These are phyloP conservation scores for Salmacisia buchloeana DNA, from an alignment of 1,284 basidiomycete species.

Conservation along the genomic window DNA sequence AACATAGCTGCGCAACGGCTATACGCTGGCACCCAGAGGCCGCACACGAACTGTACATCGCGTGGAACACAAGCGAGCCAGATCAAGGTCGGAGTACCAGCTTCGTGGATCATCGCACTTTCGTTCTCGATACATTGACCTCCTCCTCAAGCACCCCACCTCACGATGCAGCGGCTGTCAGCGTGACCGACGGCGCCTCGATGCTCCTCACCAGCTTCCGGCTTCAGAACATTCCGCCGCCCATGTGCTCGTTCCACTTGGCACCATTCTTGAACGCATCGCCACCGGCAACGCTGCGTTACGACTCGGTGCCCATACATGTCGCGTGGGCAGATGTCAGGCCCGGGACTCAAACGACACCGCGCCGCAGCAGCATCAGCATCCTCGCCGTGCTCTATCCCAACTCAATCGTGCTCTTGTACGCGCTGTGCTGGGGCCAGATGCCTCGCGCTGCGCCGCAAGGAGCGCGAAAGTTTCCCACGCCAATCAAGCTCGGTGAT, in stretches of 20 bases:
- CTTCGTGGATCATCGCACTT: slow-evolving; percentile 61
- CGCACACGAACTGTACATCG: slow-evolving; percentile 63
- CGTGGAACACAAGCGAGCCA: neutral
- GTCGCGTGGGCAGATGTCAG: slow-evolving; percentile 63
- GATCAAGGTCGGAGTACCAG: slow-evolving; percentile 31
- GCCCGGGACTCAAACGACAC: slow-evolving; percentile 55
- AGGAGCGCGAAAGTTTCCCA: slow-evolving; percentile 21
- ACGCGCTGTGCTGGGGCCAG: slow-evolving; percentile 53
- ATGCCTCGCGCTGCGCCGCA: slow-evolving; percentile 3
- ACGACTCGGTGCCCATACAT: slow-evolving; percentile 32
- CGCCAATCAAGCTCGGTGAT: slow-evolving; percentile 19
- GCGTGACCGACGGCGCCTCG: slow-evolving; percentile 81
- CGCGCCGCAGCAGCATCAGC: slow-evolving; percentile 51
- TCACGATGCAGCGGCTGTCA: slow-evolving; percentile 74
- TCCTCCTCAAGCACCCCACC: slow-evolving; percentile 60
- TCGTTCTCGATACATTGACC: slow-evolving; percentile 50
- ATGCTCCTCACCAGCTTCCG: slow-evolving; percentile 86
- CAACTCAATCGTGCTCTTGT: slow-evolving; percentile 57
- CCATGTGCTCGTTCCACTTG: slow-evolving; percentile 77
- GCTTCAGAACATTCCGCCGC: slow-evolving; percentile 86
- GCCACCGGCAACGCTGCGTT: slow-evolving; percentile 1
- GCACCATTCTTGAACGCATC: slow-evolving; percentile 40
- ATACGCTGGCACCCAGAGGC: slow-evolving; percentile 83
- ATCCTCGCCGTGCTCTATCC: slow-evolving; percentile 63
- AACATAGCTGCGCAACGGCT: slow-evolving; percentile 59